Percentiles rank a stretch among this genome's conserved stretches.
phyloP scores from a whole-genome alignment of 352 stramenopile genomes.

The Pythium aphanidermatum region DNA sequence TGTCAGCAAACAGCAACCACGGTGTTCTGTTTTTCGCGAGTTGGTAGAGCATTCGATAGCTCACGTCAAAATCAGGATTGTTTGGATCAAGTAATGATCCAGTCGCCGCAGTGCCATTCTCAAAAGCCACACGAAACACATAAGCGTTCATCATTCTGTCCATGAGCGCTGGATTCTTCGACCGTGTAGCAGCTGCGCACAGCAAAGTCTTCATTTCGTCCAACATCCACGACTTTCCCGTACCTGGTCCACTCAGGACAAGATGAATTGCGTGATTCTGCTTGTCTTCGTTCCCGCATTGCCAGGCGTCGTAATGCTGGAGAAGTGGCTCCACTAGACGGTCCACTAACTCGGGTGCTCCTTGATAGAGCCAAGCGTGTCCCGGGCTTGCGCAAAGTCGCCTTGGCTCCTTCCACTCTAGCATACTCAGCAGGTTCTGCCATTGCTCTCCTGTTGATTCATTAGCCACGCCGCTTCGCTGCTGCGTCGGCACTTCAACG shows the following conservation, averaged over 20 bases:
- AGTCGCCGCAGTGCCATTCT: slow-evolving; percentile 3
- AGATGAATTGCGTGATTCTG: slow-evolving; percentile 9
- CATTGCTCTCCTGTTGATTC: slow-evolving; percentile 4
- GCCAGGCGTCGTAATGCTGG: slow-evolving; percentile 7
- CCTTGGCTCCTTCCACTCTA: slow-evolving; percentile 5
- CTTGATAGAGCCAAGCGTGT: slow-evolving; percentile 12
- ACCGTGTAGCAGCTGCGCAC: slow-evolving; percentile 10
- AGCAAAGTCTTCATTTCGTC: slow-evolving; percentile 24
- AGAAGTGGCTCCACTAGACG: slow-evolving; percentile 1
- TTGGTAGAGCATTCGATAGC: slow-evolving; percentile 25
- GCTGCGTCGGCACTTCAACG: no score
- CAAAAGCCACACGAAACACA: slow-evolving; percentile 6
- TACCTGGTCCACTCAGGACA: slow-evolving; percentile 13
- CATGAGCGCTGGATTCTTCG: slow-evolving; percentile 11
- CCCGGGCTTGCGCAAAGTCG: slow-evolving; percentile 5
- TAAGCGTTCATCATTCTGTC: slow-evolving; percentile 11
- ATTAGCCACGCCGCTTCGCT: background rate
- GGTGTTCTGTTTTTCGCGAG: slow-evolving; percentile 8
- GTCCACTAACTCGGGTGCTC: slow-evolving; percentile 2
- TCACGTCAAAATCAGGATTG: slow-evolving; percentile 17
- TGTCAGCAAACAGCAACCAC: background rate
- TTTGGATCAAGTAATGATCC: slow-evolving; percentile 2
- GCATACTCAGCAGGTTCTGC: slow-evolving; percentile 9
- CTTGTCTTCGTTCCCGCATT: slow-evolving; percentile 7
- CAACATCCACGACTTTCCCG: slow-evolving; percentile 21